Evolutionary conservation across 148 eudicot genomes (phyloP).

Genomic region (Talinum fruticosum): DNA sequence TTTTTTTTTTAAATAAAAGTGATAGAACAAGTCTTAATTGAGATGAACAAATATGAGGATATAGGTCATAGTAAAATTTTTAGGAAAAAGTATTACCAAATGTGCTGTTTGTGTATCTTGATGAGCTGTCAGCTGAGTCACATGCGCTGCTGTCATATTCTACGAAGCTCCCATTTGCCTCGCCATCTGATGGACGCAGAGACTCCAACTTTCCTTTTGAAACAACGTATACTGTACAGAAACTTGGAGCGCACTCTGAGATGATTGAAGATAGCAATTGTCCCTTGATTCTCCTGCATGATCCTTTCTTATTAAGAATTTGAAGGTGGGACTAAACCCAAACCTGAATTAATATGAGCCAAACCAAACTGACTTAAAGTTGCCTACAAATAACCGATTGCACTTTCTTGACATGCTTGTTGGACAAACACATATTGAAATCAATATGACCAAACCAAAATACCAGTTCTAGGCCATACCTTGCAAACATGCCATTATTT

Average conservation of each 20-base stretch:
- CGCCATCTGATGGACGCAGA: constrained; percentile 60
- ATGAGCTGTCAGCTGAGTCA: constrained; percentile 46
- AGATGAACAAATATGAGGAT: too few relatives aligned
- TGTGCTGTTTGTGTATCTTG: constrained; percentile 49
- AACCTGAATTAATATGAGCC: neutral
- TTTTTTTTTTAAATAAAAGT: too few relatives aligned
- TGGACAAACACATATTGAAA: neutral
- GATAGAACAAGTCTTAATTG: too few relatives aligned
- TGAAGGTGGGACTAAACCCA: neutral
- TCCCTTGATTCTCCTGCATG: constrained; percentile 49
- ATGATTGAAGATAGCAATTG: constrained; percentile 55
- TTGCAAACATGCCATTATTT: constrained; percentile 66
- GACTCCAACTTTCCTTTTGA: constrained; percentile 76
- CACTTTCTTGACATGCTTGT: neutral
- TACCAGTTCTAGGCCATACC: constrained; percentile 37
- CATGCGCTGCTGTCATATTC: constrained; percentile 48
- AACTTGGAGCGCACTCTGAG: constrained; percentile 58
- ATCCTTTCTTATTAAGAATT: neutral
- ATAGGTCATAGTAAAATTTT: neutral
- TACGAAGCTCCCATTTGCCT: constrained; percentile 28
- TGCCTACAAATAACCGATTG: neutral
- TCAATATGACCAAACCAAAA: neutral
- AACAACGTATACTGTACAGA: constrained; percentile 81
- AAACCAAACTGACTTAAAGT: neutral
- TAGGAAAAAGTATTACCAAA: constrained; percentile 28